Base-by-base conservation (phyloP, 306 rosid genomes). In the Pterocarpus macrocarpus region DNA sequence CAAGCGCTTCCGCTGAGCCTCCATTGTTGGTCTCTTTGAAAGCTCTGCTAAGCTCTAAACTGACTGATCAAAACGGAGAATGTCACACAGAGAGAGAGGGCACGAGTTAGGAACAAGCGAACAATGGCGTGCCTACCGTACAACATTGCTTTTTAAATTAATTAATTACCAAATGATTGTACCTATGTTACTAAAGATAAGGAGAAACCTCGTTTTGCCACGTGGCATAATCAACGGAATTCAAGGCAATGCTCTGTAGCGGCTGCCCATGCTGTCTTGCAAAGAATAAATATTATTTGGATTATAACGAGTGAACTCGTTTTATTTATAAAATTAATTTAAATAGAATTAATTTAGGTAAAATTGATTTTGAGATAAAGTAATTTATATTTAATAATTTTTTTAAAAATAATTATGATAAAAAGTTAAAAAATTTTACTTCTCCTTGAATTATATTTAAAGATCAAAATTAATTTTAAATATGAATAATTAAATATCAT, bases 21-120 rank as follows among this genome's bases (percentile, higher is more conserved):
- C 86, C 87, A 82, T 84, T 11, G 61, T 32, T 9, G 44, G 17
- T 2, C 17, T 4, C 34, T 10, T 1, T 14, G 4, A 9, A 49
- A 47, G 59, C 75, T 69, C 30, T 4, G 44, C 47, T 55, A 17
- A 13, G 22, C 5, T 13, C 7, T 22, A 16, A 33, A 43, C 53
- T 47, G 44, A 22, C 0, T 22, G 28, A 22, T 22, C 28, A 22
- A n/a, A 50, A 15, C 57, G 12, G 57, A 4, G 4, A 4, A 13
- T 14, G 57, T 4, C 57, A 43, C 28, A 1, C 28, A 22, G 28
- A 43, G 47, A 43, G 8, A 43, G 8, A 43, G 47, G 81, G 75
- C 81, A 77, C 53, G 55, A 50, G 17, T 0, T 30, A n/a, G 5
- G 9, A 16, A 17, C 61, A 55, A 55, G 5, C 1, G 7, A 55